Conservation (phyloP, 2,329 filamentous ascomycete species). For the Tolypocladium capitatum region DNA sequence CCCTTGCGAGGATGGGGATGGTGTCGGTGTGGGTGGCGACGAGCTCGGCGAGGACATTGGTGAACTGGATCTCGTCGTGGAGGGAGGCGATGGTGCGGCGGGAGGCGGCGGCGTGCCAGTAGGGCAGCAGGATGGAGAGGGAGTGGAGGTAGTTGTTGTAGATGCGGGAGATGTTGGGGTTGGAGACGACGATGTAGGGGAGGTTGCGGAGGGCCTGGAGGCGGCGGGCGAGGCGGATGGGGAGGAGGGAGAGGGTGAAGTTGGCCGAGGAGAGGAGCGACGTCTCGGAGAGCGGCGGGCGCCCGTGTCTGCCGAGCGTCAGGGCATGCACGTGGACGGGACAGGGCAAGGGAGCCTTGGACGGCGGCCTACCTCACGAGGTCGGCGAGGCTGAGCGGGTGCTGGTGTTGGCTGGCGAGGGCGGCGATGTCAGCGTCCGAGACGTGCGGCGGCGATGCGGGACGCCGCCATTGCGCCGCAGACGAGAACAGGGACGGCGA, state of each 20-base stretch:
- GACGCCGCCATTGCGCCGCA: background rate
- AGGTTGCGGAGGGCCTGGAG: constrained; percentile 88
- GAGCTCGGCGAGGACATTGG: constrained; percentile 85
- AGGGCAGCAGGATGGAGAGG: constrained; percentile 78
- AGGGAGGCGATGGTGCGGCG: constrained; percentile 39
- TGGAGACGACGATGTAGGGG: constrained; percentile 96
- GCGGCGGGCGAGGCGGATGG: constrained; percentile 81
- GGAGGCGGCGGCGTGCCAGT: constrained; percentile 38
- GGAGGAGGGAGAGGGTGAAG: constrained; percentile 86
- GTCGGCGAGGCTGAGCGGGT: constrained; percentile 74
- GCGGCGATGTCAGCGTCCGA: constrained; percentile 66
- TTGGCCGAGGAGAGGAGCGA: constrained; percentile 84
- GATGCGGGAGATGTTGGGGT: constrained; percentile 85
- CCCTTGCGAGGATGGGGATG: constrained; percentile 80
- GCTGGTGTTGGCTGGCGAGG: constrained; percentile 64
- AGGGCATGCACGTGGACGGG: background rate
- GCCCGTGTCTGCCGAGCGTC: constrained; percentile 46
- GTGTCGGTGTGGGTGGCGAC: constrained; percentile 91
- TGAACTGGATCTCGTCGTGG: constrained; percentile 83
- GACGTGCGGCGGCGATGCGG: too few relatives aligned
- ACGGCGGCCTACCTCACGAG: constrained; percentile 57
- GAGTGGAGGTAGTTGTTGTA: constrained; percentile 96
- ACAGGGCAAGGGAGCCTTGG: background rate
- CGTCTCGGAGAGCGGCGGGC: constrained; percentile 67
- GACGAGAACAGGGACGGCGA: background rate